Conservation (phyloP, 2,329 filamentous ascomycete species). For the Lecanicillium sp. region DNA sequence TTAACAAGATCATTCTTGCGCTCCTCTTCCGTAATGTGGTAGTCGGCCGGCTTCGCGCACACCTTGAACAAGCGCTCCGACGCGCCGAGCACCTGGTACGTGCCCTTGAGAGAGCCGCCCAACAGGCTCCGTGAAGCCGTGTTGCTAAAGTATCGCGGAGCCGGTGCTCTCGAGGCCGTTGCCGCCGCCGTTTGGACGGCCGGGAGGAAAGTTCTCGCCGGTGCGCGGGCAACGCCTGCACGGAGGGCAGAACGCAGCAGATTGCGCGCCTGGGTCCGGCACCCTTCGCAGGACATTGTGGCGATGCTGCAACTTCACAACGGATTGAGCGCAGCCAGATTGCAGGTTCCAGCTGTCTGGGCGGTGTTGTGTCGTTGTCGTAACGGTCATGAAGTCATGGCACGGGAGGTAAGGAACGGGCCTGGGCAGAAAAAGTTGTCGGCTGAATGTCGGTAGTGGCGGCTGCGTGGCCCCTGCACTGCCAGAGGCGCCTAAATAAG, state of each 20-base stretch:
- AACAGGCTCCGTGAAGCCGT: conserved; percentile 24
- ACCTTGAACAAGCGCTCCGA: conserved; percentile 72
- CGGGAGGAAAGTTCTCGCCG: conserved; percentile 10
- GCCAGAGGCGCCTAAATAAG: background rate
- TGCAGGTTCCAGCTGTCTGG: background rate
- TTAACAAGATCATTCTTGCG: conserved; percentile 59
- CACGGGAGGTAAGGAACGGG: conserved; percentile 2
- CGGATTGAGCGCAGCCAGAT: no score
- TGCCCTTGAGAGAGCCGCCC: conserved; percentile 25
- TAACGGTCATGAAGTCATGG: no score
- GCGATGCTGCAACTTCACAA: background rate
- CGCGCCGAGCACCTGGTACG: conserved; percentile 70
- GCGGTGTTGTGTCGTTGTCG: conserved; percentile 4
- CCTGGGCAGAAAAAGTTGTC: conserved; percentile 10
- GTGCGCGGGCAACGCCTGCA: conserved; percentile 16
- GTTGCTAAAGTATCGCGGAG: conserved; percentile 26
- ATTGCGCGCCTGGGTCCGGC: conserved; percentile 33
- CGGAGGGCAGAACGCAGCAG: conserved; percentile 26
- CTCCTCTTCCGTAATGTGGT: conserved; percentile 61
- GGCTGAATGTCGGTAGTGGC: conserved; percentile 17
- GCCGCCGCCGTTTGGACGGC: conserved; percentile 3
- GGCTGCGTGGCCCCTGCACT: background rate
- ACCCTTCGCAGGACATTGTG: conserved; percentile 41
- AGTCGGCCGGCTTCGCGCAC: conserved; percentile 65
- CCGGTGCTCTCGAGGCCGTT: background rate